Conservation (phyloP, 495 filamentous ascomycete genomes). For the Penicillium pulvis region DNA sequence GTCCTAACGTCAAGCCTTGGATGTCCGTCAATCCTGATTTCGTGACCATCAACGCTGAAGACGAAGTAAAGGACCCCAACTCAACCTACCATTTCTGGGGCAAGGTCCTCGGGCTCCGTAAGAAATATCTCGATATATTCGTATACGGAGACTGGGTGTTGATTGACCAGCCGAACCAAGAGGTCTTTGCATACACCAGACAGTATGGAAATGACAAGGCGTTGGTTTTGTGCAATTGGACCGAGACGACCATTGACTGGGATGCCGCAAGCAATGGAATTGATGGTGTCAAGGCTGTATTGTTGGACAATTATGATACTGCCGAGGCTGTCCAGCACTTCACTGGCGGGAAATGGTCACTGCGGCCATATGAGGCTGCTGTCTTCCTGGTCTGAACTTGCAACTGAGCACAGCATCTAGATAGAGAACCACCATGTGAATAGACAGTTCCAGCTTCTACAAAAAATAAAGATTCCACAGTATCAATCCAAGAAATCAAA, state of each 20-base stretch:
- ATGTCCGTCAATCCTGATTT: conserved; percentile 63
- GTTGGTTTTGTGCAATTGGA: conserved; percentile 57
- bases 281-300: conserved; percentile 33
- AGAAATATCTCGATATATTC: conserved; percentile 57
- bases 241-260: conserved; percentile 42
- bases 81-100: conserved; percentile 57
- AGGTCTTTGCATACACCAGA: conserved; percentile 51
- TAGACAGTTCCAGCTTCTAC: neutral
- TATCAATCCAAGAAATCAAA: neutral
- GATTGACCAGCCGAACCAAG: conserved; percentile 45
- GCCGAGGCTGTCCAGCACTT: conserved; percentile 26
- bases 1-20: conserved; percentile 56
- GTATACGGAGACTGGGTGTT: conserved; percentile 63
- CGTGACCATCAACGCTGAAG: conserved; percentile 50
- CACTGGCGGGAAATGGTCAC: conserved; percentile 31
- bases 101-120: conserved; percentile 53
- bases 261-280: conserved; percentile 39
- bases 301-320: conserved; percentile 46
- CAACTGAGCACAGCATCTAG: neutral
- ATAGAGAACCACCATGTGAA: neutral
- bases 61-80: conserved; percentile 45
- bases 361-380: conserved; percentile 45
- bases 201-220: conserved; percentile 44
- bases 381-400: conserved; percentile 30
- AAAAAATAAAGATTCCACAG: neutral